Evolutionary conservation across 78 protist species (phyloP).

Genomic region (Protostelium mycophagum): DNA sequence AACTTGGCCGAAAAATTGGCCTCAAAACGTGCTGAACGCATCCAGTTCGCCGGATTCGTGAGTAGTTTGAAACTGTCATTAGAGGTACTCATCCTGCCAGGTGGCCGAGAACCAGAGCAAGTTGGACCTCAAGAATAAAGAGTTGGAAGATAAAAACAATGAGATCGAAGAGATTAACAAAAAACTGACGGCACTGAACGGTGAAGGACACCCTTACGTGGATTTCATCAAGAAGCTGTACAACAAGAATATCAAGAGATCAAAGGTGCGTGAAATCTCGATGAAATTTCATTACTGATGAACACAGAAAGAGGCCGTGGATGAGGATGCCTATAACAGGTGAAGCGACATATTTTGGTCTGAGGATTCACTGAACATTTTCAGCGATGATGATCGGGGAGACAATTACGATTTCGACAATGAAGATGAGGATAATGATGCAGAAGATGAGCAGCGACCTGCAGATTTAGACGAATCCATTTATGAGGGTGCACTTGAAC

Average conservation of each 20-base stretch:
- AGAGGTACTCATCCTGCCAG: neutral
- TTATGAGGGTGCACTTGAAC: conserved; percentile 25
- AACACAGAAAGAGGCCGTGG: neutral
- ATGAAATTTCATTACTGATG: neutral
- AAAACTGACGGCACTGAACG: neutral
- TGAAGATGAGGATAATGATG: conserved; percentile 4
- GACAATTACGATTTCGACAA: conserved; percentile 18
- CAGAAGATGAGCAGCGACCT: conserved; percentile 56
- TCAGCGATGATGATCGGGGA: neutral
- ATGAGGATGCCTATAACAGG: neutral
- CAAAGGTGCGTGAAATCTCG: neutral
- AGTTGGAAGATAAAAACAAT: neutral
- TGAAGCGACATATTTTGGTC: neutral
- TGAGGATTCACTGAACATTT: neutral
- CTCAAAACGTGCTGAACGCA: conserved; percentile 19
- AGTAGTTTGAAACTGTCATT: neutral
- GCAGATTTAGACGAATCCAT: conserved; percentile 18
- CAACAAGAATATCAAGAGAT: conserved; percentile 8
- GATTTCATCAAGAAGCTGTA: neutral
- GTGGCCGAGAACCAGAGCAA: conserved; percentile 19
- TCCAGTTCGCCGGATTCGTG: conserved; percentile 5
- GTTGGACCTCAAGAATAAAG: conserved; percentile 1
- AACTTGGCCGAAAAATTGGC: conserved; percentile 18
- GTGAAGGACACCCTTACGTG: neutral
- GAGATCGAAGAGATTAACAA: neutral